Evolutionary conservation across 1,139 yeast genomes (phyloP).

Genomic region (Debaryomyces udenii): DNA sequence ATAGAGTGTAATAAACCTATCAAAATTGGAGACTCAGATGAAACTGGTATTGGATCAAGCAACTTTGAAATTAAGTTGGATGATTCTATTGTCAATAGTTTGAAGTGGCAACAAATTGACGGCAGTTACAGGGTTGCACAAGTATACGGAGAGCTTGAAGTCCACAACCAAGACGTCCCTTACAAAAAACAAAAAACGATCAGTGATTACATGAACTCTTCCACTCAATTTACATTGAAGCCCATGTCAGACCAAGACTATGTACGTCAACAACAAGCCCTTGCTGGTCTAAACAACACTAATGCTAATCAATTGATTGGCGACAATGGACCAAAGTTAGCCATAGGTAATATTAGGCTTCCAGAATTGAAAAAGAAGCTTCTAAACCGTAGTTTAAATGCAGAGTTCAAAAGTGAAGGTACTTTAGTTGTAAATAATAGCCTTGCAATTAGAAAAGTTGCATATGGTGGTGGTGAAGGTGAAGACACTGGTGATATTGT

Average conservation of each 20-base stretch:
- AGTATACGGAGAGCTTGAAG: conserved; percentile 69
- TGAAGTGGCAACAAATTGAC: conserved; percentile 84
- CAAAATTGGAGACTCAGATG: conserved; percentile 49
- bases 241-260: conserved; percentile 20
- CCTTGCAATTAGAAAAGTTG: conserved; percentile 74
- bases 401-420: conserved; percentile 94
- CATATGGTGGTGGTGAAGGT: conserved; percentile 41
- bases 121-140: conserved; percentile 85
- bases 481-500: conserved; percentile 76
- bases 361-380: conserved; percentile 77
- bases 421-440: conserved; percentile 80
- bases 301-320: conserved; percentile 13
- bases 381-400: conserved; percentile 60
- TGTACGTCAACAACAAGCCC: conserved; percentile 16
- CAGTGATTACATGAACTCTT: conserved; percentile 35
- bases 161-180: conserved; percentile 32
- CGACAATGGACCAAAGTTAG: conserved; percentile 46
- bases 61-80: conserved; percentile 76
- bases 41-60: conserved; percentile 45
- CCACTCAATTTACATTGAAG: conserved; percentile 43
- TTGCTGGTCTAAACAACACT: conserved; percentile 10
- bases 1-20: conserved; percentile 46
- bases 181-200: conserved; percentile 25
- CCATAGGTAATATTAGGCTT: conserved; percentile 86
- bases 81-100: conserved; percentile 58